These are phyloP conservation scores for Leishmania tarentolae DNA, from an alignment of 208 protist genomes.

Conservation along the genomic window DNA sequence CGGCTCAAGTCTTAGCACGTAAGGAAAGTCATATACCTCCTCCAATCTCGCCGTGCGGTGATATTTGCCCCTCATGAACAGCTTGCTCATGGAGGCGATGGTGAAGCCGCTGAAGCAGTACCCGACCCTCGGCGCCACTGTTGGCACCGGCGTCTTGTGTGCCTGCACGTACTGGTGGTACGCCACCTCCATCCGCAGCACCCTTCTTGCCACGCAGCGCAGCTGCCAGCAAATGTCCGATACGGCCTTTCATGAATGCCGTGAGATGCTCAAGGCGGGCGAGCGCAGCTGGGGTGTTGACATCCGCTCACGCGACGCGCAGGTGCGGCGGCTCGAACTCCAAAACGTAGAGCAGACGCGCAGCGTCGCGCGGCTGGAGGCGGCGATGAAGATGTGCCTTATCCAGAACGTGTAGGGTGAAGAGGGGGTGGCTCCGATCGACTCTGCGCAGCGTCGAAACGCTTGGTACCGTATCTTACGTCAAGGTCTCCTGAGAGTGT, in stretches of 20 bases:
- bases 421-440: neutral
- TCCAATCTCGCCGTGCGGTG: neutral
- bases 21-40: neutral
- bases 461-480: neutral
- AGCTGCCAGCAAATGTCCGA: constrained; percentile 55
- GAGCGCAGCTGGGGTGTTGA: constrained; percentile 70
- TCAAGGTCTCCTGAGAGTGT: neutral
- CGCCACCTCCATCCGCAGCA: constrained; percentile 50
- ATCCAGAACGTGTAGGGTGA: constrained; percentile 28
- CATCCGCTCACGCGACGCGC: constrained; percentile 67
- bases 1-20: neutral
- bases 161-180: constrained; percentile 81
- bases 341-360: constrained; percentile 91
- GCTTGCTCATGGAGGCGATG: constrained; percentile 42
- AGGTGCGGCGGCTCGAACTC: constrained; percentile 79
- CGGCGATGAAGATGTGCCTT: constrained; percentile 83
- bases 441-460: neutral
- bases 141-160: constrained; percentile 56
- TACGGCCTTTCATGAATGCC: constrained; percentile 63
- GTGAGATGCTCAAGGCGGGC: constrained; percentile 63
- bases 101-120: constrained; percentile 54
- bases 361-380: constrained; percentile 76
- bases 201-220: constrained; percentile 51
- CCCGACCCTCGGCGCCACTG: constrained; percentile 45
- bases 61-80: constrained; percentile 34